Conservation (phyloP, 2,329 filamentous ascomycete genomes). For the Aureobasidium mangrovei region DNA sequence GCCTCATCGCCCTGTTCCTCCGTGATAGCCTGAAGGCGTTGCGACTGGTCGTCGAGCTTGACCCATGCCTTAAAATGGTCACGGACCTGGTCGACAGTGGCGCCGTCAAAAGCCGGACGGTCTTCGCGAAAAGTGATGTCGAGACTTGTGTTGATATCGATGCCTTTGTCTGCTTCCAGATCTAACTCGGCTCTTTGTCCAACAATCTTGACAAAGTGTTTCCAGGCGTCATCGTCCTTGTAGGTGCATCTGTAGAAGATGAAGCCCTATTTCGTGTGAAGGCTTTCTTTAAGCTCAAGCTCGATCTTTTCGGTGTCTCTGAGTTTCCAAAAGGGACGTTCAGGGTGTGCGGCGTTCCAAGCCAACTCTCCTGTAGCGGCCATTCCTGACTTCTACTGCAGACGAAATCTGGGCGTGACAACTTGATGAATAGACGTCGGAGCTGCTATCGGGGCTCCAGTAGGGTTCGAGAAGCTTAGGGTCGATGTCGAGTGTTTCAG, state of each 20-base stretch:
- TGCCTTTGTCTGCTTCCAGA: neutral
- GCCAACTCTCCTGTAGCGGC: neutral
- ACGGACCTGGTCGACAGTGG: neutral
- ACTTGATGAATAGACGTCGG: no score
- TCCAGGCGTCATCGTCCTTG: neutral
- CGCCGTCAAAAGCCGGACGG: neutral
- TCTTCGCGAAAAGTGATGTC: neutral
- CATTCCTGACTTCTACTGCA: neutral
- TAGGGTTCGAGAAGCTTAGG: no score
- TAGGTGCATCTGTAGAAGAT: neutral
- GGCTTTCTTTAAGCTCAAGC: neutral
- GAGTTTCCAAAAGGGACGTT: neutral
- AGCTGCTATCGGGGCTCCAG: no score
- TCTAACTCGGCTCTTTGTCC: neutral
- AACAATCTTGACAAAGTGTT: neutral
- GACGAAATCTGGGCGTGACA: neutral
- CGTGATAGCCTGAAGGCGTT: neutral
- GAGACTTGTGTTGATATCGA: neutral
- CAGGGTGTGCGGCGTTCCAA: neutral
- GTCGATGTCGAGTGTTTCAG: no score
- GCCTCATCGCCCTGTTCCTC: neutral
- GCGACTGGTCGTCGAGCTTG: neutral
- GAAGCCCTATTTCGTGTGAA: neutral
- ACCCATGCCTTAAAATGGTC: neutral
- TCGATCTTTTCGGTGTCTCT: neutral